Evolutionary conservation across 306 rosid species (phyloP).

Genomic region (Parietaria judaica): DNA sequence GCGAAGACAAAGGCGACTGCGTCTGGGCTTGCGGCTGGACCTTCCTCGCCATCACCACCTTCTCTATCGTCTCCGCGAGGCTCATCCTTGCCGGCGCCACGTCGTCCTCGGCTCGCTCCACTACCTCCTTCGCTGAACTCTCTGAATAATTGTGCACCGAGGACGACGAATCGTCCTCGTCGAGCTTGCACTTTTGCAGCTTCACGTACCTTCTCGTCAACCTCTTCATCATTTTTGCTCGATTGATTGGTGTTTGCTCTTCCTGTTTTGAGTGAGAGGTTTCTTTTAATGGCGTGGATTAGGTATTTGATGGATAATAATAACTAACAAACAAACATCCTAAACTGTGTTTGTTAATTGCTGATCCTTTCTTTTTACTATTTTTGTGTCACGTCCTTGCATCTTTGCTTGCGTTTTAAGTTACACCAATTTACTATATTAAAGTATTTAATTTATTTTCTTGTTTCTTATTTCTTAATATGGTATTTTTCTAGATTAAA

Average conservation of each 20-base stretch:
- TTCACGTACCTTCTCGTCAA: conserved; percentile 9
- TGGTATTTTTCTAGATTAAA: no score
- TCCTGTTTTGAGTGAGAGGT: neutral
- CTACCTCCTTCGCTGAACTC: neutral
- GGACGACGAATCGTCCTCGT: conserved; percentile 4
- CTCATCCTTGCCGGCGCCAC: conserved; percentile 8
- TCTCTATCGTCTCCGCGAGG: conserved; percentile 7
- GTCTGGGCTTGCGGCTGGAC: neutral
- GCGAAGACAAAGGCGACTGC: neutral
- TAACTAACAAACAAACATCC: no score
- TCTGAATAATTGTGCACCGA: neutral
- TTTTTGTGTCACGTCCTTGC: no score
- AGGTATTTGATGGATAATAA: no score
- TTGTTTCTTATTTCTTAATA: no score
- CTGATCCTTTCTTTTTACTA: no score
- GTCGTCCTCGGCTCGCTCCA: neutral
- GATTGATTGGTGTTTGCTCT: neutral
- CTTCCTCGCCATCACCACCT: conserved; percentile 5
- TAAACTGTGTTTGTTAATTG: no score
- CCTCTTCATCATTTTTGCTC: conserved; percentile 5
- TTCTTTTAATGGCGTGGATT: no score
- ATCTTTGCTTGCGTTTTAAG: no score
- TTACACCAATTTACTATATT: no score
- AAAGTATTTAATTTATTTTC: no score
- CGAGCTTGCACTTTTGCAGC: conserved; percentile 22